These are phyloP conservation scores for Cerrena zonata DNA, from an alignment of 1,284 basidiomycete genomes.

Conservation along the genomic window DNA sequence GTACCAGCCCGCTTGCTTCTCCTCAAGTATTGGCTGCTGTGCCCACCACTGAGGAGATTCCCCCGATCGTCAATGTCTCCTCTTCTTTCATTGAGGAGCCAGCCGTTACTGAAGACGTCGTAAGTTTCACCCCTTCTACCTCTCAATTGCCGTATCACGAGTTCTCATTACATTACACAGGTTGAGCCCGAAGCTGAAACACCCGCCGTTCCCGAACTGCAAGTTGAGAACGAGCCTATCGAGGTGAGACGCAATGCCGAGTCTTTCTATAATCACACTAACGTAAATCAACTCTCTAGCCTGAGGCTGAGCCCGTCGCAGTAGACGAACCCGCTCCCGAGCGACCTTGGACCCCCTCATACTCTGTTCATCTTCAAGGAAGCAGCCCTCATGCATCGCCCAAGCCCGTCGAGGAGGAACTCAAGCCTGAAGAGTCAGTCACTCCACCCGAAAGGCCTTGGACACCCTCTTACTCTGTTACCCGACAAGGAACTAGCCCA, in stretches of 20 bases:
- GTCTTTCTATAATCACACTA: too few relatives aligned
- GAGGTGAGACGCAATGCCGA: too few relatives aligned
- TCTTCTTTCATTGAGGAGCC: background rate
- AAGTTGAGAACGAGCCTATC: background rate
- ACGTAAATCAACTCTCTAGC: too few relatives aligned
- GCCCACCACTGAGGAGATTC: background rate
- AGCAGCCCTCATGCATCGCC: slow-evolving; percentile 10
- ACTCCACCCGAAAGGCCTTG: slow-evolving; percentile 16
- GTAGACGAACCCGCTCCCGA: slow-evolving; percentile 10
- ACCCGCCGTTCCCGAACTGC: background rate
- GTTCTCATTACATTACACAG: too few relatives aligned
- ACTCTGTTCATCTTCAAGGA: slow-evolving; percentile 23
- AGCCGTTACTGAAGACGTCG: background rate
- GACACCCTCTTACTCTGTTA: slow-evolving; percentile 15
- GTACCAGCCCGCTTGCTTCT: slow-evolving; percentile 6
- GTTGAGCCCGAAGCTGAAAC: too few relatives aligned
- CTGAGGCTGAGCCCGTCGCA: too few relatives aligned
- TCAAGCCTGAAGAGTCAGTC: background rate
- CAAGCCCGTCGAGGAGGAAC: slow-evolving; percentile 10
- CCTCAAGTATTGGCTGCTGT: background rate
- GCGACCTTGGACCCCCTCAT: slow-evolving; percentile 22
- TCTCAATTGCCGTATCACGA: too few relatives aligned
- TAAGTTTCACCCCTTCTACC: too few relatives aligned
- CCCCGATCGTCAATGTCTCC: background rate
- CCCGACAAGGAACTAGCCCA: slow-evolving; percentile 11